A percentile compares a stretch with the other conserved stretches of the same genome.
phyloP scores from a whole-genome alignment of 768 basidiomycete species.

The Podaxis sp. region DNA sequence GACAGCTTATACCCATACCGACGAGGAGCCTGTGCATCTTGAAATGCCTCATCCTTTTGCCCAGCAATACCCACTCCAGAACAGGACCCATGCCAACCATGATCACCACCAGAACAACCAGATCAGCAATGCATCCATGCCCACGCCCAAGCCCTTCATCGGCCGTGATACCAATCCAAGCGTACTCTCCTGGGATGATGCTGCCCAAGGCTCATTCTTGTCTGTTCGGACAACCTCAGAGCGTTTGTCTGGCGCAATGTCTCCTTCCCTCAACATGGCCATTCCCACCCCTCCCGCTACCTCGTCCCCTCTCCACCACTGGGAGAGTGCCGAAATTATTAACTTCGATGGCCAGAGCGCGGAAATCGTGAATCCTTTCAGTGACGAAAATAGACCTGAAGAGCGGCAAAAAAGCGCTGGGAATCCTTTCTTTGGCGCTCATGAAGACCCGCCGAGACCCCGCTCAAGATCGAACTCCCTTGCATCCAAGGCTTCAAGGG shows the following conservation, averaged over 20 bases:
- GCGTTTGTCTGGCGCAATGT: slow-evolving; percentile 35
- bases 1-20: slow-evolving; percentile 47
- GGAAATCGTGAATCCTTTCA: slow-evolving; percentile 31
- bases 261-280: slow-evolving; percentile 45
- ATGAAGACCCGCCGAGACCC: slow-evolving; percentile 17
- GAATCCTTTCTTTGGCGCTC: slow-evolving; percentile 40
- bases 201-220: slow-evolving; percentile 4
- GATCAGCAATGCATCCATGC: background rate
- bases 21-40: slow-evolving; percentile 36
- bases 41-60: slow-evolving; percentile 47
- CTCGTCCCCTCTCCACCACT: slow-evolving; percentile 46
- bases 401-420: slow-evolving; percentile 32
- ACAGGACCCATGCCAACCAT: slow-evolving; percentile 32
- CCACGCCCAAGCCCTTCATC: slow-evolving; percentile 3
- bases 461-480: slow-evolving; percentile 38
- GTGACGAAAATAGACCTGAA: slow-evolving; percentile 17
- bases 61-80: slow-evolving; percentile 45
- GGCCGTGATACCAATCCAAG: background rate
- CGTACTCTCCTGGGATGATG: slow-evolving; percentile 4
- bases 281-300: slow-evolving; percentile 61
- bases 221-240: slow-evolving; percentile 8
- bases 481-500: slow-evolving; percentile 12
- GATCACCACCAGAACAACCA: slow-evolving; percentile 20
- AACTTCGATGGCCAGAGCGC: slow-evolving; percentile 32
- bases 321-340: slow-evolving; percentile 69